Evolutionary conservation across 331 rosid species (phyloP).

Genomic region (Stylosanthes scabra): DNA sequence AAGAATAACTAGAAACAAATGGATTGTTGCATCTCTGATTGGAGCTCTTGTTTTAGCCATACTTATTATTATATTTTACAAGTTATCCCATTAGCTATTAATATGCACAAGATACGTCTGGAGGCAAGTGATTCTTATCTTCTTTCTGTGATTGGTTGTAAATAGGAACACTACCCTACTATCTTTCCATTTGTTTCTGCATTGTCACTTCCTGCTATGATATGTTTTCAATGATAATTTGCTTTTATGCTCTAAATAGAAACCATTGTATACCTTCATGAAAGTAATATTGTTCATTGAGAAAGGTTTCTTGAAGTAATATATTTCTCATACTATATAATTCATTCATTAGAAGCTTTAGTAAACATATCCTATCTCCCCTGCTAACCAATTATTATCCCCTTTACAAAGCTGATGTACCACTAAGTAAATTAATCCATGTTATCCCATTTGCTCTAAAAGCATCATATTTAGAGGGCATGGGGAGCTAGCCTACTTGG

Average conservation of each 20-base stretch:
- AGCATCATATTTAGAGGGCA: too few species aligned
- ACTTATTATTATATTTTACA: constrained; percentile 64
- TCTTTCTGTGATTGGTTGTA: constrained; percentile 46
- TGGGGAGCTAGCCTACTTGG: too few species aligned
- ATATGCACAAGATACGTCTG: constrained; percentile 17
- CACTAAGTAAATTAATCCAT: too few species aligned
- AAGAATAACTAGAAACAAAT: constrained; percentile 83
- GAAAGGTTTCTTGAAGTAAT: too few species aligned
- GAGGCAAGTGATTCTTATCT: constrained; percentile 22
- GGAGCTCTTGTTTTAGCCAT: constrained; percentile 82
- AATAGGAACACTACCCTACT: constrained; percentile 29
- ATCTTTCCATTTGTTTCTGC: constrained; percentile 31
- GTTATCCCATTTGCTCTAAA: too few species aligned
- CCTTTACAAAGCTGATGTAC: too few species aligned
- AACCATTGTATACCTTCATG: constrained; percentile 7
- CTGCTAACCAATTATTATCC: too few species aligned
- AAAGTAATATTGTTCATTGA: constrained; percentile 17
- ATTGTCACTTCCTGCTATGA: constrained; percentile 25
- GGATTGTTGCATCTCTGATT: constrained; percentile 76
- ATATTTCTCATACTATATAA: too few species aligned
- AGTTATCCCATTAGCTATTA: constrained; percentile 59
- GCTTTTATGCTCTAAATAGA: constrained; percentile 9
- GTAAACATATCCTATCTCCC: too few species aligned
- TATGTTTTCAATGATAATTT: constrained; percentile 14
- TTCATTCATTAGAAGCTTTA: neutral